phyloP scores from a whole-genome alignment of 2,329 filamentous ascomycete species.

The Aspergillus japonicus region DNA sequence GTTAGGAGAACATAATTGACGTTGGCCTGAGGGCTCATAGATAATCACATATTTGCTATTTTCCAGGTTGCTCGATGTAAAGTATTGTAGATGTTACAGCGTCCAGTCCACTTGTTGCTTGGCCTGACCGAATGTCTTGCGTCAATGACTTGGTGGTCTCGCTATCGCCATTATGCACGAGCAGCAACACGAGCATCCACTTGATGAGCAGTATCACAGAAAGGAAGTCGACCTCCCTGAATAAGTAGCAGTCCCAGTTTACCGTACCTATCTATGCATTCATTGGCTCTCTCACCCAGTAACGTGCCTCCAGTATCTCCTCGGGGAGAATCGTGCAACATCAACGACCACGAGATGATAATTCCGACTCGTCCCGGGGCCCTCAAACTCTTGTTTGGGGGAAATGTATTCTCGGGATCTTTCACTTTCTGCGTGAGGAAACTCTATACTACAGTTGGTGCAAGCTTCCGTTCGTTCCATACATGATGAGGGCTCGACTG shows the following conservation, averaged over 20 bases:
- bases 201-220: not conserved
- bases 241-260: not conserved
- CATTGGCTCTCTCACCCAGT: no score
- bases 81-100: not conserved
- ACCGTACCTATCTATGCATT: no score
- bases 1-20: conserved; percentile 21
- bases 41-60: conserved; percentile 16
- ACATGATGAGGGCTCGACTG: no score
- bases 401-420: no score
- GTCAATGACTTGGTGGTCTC: not conserved
- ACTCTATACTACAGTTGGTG: no score
- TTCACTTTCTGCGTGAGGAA: no score
- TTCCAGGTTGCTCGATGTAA: not conserved
- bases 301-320: no score
- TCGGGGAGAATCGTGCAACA: no score
- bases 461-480: no score
- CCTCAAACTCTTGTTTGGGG: no score
- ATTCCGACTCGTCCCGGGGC: not conserved
- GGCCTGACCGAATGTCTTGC: not conserved
- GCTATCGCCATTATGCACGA: not conserved
- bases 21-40: conserved; percentile 13
- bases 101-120: not conserved
- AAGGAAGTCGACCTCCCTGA: not conserved
- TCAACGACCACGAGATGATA: not conserved
- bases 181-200: not conserved